Percentiles rank a stretch among this genome's conserved stretches.
These are phyloP conservation scores for Fagus sylvatica DNA, from an alignment of 306 rosid genomes.

Conservation along the genomic window DNA sequence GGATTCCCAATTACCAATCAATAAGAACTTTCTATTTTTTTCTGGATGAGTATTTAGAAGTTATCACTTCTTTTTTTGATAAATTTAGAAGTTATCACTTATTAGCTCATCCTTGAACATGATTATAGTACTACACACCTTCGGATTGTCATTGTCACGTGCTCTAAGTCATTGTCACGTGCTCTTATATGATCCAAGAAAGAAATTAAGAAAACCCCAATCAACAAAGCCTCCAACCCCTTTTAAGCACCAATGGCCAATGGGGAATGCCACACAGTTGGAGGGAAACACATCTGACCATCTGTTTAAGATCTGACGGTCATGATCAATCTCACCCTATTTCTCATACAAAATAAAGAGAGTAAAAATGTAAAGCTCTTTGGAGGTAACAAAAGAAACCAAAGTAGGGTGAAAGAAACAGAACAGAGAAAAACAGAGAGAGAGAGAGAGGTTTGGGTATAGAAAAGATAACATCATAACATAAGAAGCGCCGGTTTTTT, in stretches of 20 bases:
- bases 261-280: neutral
- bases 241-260: neutral
- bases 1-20: too few relatives aligned
- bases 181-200: neutral
- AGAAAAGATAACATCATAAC: neutral
- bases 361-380: neutral
- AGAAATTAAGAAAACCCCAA: neutral
- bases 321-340: neutral
- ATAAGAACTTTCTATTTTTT: too few relatives aligned
- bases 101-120: too few relatives aligned
- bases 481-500: neutral
- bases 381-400: neutral
- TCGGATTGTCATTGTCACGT: neutral
- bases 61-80: too few relatives aligned
- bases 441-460: constrained; percentile 4
- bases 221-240: neutral
- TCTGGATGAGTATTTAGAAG: neutral
- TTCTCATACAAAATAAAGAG: neutral
- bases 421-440: constrained; percentile 2
- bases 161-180: neutral
- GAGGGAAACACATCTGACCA: constrained; percentile 15
- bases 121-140: too few relatives aligned
- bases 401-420: constrained; percentile 13
- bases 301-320: constrained; percentile 22
- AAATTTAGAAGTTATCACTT: too few relatives aligned